A percentile compares a stretch with the other conserved stretches of the same genome.
These are phyloP conservation scores for Mycosphaerella arachidis DNA, from an alignment of 2,329 filamentous ascomycete species.

Conservation along the genomic window DNA sequence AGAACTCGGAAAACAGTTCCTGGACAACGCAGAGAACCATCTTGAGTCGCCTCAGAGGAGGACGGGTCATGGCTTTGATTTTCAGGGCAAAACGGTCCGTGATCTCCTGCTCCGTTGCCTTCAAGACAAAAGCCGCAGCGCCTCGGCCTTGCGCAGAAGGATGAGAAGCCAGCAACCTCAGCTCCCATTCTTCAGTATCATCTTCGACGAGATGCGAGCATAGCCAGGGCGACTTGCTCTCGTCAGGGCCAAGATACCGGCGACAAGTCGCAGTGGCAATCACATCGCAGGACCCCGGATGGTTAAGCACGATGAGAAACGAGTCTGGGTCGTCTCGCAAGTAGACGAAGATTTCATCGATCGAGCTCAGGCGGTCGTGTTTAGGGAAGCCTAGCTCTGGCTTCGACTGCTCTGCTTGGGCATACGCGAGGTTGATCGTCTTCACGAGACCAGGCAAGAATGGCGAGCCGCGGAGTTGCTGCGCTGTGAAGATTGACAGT, in stretches of 20 bases:
- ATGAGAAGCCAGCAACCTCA: slow-evolving; percentile 15
- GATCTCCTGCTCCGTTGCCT: slow-evolving; percentile 9
- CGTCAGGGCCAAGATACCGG: slow-evolving; percentile 9
- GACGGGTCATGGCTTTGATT: background rate
- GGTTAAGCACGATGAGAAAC: slow-evolving; percentile 12
- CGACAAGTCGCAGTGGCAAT: slow-evolving; percentile 15
- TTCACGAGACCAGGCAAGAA: slow-evolving; percentile 10
- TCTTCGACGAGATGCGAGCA: slow-evolving; percentile 4
- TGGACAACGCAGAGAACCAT: slow-evolving; percentile 13
- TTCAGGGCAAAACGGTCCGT: background rate
- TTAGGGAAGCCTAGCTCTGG: slow-evolving; percentile 9
- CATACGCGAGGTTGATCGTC: slow-evolving; percentile 15
- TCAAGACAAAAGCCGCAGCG: slow-evolving; percentile 13
- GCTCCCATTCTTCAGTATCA: slow-evolving; percentile 15
- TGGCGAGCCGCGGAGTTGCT: slow-evolving; percentile 5
- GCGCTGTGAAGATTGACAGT: slow-evolving; percentile 6
- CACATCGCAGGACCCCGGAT: slow-evolving; percentile 1
- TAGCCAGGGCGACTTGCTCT: slow-evolving; percentile 8
- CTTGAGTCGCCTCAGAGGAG: background rate
- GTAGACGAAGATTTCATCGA: slow-evolving; percentile 9
- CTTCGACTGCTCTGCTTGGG: slow-evolving; percentile 3
- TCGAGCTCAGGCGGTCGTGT: slow-evolving; percentile 10
- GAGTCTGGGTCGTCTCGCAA: slow-evolving; percentile 11
- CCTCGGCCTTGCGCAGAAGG: slow-evolving; percentile 10
- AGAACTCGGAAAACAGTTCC: slow-evolving; percentile 14